These are phyloP conservation scores for Lactifluus subvellereus DNA, from an alignment of 768 basidiomycete species.

Conservation along the genomic window DNA sequence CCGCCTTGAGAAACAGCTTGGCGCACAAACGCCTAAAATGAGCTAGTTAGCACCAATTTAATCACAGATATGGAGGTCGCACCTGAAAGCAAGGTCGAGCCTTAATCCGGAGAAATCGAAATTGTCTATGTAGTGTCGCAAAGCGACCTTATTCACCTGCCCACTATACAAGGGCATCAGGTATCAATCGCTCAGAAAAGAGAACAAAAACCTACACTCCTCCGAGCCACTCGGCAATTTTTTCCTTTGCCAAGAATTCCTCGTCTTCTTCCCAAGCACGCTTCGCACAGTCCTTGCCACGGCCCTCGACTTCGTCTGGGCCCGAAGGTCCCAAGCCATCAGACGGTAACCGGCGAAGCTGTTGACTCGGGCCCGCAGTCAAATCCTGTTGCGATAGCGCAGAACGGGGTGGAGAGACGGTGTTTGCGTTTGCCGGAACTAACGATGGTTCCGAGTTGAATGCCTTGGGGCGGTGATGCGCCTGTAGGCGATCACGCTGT, in stretches of 20 bases:
- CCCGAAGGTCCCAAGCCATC: slow-evolving; percentile 36
- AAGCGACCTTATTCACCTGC: slow-evolving; percentile 63
- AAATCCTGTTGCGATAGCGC: slow-evolving; percentile 51
- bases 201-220: slow-evolving; percentile 65
- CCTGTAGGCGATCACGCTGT: slow-evolving; percentile 43
- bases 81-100: slow-evolving; percentile 90
- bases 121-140: slow-evolving; percentile 77
- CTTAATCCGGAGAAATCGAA: slow-evolving; percentile 84
- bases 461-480: slow-evolving; percentile 66
- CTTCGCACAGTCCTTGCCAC: slow-evolving; percentile 66
- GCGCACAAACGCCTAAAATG: slow-evolving; percentile 69
- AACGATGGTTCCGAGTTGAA: slow-evolving; percentile 83
- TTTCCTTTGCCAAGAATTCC: slow-evolving; percentile 75
- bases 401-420: slow-evolving; percentile 28
- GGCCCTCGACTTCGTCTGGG: slow-evolving; percentile 48
- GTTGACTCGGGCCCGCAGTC: slow-evolving; percentile 43
- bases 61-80: neutral
- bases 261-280: slow-evolving; percentile 87
- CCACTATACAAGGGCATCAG: slow-evolving; percentile 42
- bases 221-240: slow-evolving; percentile 96
- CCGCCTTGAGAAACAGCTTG: slow-evolving; percentile 89
- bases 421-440: slow-evolving; percentile 47
- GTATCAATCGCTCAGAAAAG: neutral
- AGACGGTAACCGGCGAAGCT: slow-evolving; percentile 40
- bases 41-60: neutral